phyloP scores from a whole-genome alignment of 306 rosid genomes.

The Glycine tomentella region DNA sequence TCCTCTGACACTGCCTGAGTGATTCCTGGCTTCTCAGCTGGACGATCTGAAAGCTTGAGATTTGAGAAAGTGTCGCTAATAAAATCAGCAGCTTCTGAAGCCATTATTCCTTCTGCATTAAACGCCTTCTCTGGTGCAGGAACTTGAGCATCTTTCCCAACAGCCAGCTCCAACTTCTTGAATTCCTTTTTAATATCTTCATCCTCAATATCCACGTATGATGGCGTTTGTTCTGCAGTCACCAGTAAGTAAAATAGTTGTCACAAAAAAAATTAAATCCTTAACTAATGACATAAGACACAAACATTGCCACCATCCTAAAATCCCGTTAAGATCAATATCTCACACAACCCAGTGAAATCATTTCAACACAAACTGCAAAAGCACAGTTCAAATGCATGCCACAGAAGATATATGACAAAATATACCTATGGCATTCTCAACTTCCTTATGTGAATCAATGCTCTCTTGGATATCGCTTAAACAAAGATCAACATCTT shows the following conservation, averaged over 20 bases:
- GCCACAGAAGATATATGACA: constrained; percentile 24
- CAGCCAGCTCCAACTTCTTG: constrained; percentile 67
- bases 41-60: constrained; percentile 63
- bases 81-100: constrained; percentile 53
- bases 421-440: constrained; percentile 70
- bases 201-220: constrained; percentile 58
- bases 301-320: constrained; percentile 9
- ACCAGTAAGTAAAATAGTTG: constrained; percentile 36
- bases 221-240: constrained; percentile 61
- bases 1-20: constrained; percentile 25
- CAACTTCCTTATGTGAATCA: constrained; percentile 81
- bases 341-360: not conserved
- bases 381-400: not conserved
- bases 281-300: not conserved
- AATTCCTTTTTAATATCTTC: constrained; percentile 88
- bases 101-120: constrained; percentile 43
- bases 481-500: constrained; percentile 77
- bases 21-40: constrained; percentile 39
- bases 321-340: constrained; percentile 42
- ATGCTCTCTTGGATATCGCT: constrained; percentile 82
- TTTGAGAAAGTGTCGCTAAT: constrained; percentile 63
- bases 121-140: constrained; percentile 34
- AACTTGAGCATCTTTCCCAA: constrained; percentile 40
- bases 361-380: not conserved
- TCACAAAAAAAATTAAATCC: constrained; percentile 16